A percentile compares a stretch with the other conserved stretches of the same genome.
Conservation (phyloP, 345 rosid species). For the Firmiana major region DNA sequence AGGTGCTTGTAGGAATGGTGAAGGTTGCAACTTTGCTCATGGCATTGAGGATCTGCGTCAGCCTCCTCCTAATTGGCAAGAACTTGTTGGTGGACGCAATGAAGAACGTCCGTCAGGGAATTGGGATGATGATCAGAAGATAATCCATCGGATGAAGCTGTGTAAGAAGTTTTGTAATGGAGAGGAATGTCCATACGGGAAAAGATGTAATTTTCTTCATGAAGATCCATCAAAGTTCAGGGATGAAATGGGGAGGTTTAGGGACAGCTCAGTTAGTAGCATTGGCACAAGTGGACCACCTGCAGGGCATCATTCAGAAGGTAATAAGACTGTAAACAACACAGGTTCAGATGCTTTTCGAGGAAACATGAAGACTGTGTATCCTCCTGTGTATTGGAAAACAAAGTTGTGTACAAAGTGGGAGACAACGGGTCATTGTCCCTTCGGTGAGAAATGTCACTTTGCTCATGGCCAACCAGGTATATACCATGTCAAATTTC, state of each 20-base stretch:
- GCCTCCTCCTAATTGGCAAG: slow-evolving; percentile 96
- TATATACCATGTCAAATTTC: slow-evolving; percentile 21
- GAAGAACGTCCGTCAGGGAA: slow-evolving; percentile 44
- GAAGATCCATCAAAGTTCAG: slow-evolving; percentile 78
- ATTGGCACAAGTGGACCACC: slow-evolving; percentile 47
- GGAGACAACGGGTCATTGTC: slow-evolving; percentile 74
- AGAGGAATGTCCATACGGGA: slow-evolving; percentile 94
- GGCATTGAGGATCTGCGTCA: slow-evolving; percentile 86
- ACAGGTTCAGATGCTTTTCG: slow-evolving; percentile 10
- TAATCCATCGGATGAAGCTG: slow-evolving; percentile 86
- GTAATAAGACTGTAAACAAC: slow-evolving; percentile 34
- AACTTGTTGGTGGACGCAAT: slow-evolving; percentile 59
- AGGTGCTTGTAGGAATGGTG: slow-evolving; percentile 77
- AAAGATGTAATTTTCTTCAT: slow-evolving; percentile 90
- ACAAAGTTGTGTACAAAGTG: slow-evolving; percentile 81
- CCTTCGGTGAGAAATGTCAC: slow-evolving; percentile 88
- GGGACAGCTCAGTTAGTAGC: slow-evolving; percentile 77
- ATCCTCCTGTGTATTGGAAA: slow-evolving; percentile 60
- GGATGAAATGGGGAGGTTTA: slow-evolving; percentile 59
- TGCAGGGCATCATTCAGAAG: slow-evolving; percentile 43
- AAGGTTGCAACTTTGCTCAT: slow-evolving; percentile 89
- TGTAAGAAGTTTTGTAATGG: slow-evolving; percentile 91
- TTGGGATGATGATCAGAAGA: slow-evolving; percentile 91
- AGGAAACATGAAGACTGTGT: slow-evolving; percentile 37
- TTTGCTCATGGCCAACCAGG: slow-evolving; percentile 95